Percentiles rank a stretch among this genome's conserved stretches.
Conservation (phyloP, 352 stramenopile species). For the Globisporangium heterothallicum region DNA sequence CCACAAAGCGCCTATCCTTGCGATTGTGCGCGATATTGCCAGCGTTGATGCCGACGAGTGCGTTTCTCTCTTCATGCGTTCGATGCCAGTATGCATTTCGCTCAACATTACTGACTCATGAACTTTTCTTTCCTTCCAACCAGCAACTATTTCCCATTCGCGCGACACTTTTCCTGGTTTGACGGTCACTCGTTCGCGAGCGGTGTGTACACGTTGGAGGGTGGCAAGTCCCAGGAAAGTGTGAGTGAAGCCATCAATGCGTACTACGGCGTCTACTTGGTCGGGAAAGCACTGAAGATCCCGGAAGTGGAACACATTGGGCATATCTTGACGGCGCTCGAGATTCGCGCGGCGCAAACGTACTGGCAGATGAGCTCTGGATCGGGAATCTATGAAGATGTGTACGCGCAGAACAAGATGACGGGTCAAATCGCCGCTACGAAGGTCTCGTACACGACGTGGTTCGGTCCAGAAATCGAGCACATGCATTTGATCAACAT, state of each 20-base stretch:
- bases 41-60: constrained; percentile 60
- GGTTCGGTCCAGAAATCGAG: constrained; percentile 79
- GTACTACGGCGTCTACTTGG: constrained; percentile 96
- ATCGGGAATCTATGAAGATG: constrained; percentile 58
- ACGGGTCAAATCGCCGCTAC: constrained; percentile 71
- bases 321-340: constrained; percentile 87
- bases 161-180: constrained; percentile 96
- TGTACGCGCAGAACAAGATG: constrained; percentile 81
- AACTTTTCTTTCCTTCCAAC: constrained; percentile 6
- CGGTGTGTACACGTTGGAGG: constrained; percentile 91
- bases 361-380: constrained; percentile 94
- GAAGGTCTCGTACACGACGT: constrained; percentile 85
- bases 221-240: constrained; percentile 96
- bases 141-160: constrained; percentile 84
- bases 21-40: constrained; percentile 76
- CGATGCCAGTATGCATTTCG: too few species aligned
- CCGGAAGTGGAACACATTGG: constrained; percentile 83
- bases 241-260: constrained; percentile 96
- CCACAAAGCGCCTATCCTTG: constrained; percentile 71
- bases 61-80: constrained; percentile 17
- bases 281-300: constrained; percentile 72
- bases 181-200: constrained; percentile 96
- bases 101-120: too few species aligned
- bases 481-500: constrained; percentile 90
- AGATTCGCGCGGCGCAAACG: constrained; percentile 91